phyloP scores from a whole-genome alignment of 371 early-diverging fungal genomes.

The Lichtheimia hyalospora region DNA sequence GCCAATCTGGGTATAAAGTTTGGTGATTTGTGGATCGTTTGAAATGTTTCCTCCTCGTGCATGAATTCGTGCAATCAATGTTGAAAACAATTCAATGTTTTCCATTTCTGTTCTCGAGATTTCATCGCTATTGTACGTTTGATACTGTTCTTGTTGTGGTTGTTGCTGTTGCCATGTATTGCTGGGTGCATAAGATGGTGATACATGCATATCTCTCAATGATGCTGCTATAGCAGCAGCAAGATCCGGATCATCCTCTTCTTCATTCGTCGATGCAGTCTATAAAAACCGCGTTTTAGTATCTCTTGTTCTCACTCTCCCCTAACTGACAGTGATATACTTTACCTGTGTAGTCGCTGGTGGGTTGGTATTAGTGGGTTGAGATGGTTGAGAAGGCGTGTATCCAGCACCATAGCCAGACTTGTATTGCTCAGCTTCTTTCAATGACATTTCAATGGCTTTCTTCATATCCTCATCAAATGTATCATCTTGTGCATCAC shows the following conservation, averaged over 20 bases:
- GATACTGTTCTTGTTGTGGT: conserved; percentile 2
- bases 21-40: conserved; percentile 66
- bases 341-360: background rate
- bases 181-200: conserved; percentile 12
- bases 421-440: conserved; percentile 68
- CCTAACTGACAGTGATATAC: too few species aligned
- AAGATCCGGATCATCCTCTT: conserved; percentile 78
- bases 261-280: conserved; percentile 6
- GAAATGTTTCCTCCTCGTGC: conserved; percentile 56
- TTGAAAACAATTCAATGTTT: conserved; percentile 72
- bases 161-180: background rate
- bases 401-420: conserved; percentile 32
- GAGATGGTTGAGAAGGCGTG: conserved; percentile 18
- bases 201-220: conserved; percentile 62
- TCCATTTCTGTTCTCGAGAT: conserved; percentile 69
- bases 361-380: background rate
- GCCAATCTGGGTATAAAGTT: conserved; percentile 70
- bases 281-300: background rate
- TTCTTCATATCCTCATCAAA: conserved; percentile 83
- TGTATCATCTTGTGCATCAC: conserved; percentile 40
- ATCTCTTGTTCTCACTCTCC: too few species aligned
- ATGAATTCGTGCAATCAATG: conserved; percentile 67
- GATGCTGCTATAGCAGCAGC: conserved; percentile 95
- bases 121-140: conserved; percentile 29
- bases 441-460: conserved; percentile 88